Base-by-base conservation (phyloP, 164 flowering plant species). In the Nymphaea thermarum region DNA sequence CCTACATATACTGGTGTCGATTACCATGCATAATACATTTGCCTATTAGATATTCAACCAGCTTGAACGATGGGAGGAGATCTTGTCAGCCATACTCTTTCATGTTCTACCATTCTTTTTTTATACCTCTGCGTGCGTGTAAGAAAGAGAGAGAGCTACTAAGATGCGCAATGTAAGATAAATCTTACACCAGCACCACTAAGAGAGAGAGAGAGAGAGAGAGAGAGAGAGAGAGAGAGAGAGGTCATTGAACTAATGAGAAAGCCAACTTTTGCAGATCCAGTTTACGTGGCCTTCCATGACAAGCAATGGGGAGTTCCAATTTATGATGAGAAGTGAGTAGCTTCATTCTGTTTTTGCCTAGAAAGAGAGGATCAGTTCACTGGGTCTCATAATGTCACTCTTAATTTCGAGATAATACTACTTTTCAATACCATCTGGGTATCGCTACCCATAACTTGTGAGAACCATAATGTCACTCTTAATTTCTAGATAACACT, bases 301-400 rank as follows among this genome's bases (percentile, higher is more conserved):
- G 98, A 93, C 18, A 87, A 87, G 72, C 73, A 74, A 61, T 93
- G 97, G 97, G 98, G 98, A 64, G 93, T 93, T 67, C 96, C 97
- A 7, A 86, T 81, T 43, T 90, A 87, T 67, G 87, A 89, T 60
- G 94, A 93, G 80, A 83, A 83, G 98, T 87, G 77, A 72, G 88
- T 67, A 16, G 41, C 11, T 18, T 42, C 18, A 18, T 12, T 47
- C 3, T 47, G 12, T 6, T 47, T 47, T 2, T 6, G 5, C 12
- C 3, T 3, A 12, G 7, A 47, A 2, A 2, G 55, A 47, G 11
- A 6, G 55, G 5, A 47, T 5, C 36, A 25, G 5, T 47, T 2
- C 12, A 47, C 7, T 47, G 3, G 3, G 55, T 2, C 55, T 47
- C 2, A 47, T 12, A 12, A 47, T 6, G n/a, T n/a, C n/a, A n/a